A percentile compares a stretch with the other conserved stretches of the same genome.
These are phyloP conservation scores for Cercospora brassicicola DNA, from an alignment of 2,329 filamentous ascomycete species.

Conservation along the genomic window DNA sequence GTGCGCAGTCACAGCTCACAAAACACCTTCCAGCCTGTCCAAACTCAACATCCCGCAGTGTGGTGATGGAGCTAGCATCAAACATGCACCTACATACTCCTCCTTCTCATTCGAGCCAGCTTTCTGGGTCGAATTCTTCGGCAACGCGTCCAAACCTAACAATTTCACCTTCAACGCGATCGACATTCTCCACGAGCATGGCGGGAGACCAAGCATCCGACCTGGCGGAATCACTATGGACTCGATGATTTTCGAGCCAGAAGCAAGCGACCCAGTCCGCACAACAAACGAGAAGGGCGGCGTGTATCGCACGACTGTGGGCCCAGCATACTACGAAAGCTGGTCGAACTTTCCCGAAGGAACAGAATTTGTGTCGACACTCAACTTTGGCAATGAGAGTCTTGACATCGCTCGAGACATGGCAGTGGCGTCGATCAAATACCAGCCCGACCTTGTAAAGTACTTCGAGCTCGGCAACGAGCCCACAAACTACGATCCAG, in stretches of 20 bases:
- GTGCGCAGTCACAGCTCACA: not conserved
- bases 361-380: conserved; percentile 34
- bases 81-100: conserved; percentile 30
- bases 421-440: conserved; percentile 34
- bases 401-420: conserved; percentile 33
- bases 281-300: conserved; percentile 32
- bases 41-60: conserved; percentile 20
- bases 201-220: conserved; percentile 31
- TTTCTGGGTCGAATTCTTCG: conserved; percentile 38
- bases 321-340: conserved; percentile 36
- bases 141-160: conserved; percentile 31
- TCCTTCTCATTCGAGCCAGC: conserved; percentile 38
- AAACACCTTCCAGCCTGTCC: conserved; percentile 6
- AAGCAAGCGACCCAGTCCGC: conserved; percentile 29
- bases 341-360: conserved; percentile 36
- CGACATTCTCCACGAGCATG: conserved; percentile 32
- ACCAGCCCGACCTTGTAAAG: conserved; percentile 29
- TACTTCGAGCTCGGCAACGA: conserved; percentile 38
- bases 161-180: conserved; percentile 33
- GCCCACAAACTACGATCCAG: conserved; percentile 33
- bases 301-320: conserved; percentile 35
- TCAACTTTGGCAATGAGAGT: conserved; percentile 37
- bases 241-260: conserved; percentile 33
- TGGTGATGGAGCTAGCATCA: conserved; percentile 30
- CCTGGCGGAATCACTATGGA: conserved; percentile 38